Conservation (phyloP, 192 early-diverging fungal genomes). For the Geranomyces variabilis region DNA sequence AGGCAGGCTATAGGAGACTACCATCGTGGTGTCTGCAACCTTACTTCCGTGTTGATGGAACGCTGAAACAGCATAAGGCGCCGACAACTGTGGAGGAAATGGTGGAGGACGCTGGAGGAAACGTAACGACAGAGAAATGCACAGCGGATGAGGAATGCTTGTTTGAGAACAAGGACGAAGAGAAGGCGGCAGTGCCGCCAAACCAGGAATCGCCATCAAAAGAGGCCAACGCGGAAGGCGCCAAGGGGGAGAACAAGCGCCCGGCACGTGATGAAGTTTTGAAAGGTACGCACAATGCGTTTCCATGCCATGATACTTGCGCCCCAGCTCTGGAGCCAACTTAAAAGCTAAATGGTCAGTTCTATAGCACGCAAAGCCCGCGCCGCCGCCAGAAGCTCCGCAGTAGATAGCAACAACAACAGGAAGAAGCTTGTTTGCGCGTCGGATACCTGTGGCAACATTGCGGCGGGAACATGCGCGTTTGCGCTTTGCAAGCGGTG, state of each 20-base stretch:
- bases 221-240: neutral
- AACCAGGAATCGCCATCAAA: neutral
- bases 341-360: neutral
- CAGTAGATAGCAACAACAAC: neutral
- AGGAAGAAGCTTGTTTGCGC: conserved; percentile 22
- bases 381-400: too few relatives aligned
- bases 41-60: conserved; percentile 54
- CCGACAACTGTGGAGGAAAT: neutral
- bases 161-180: neutral
- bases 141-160: conserved; percentile 3
- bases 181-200: neutral
- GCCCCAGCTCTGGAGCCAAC: neutral
- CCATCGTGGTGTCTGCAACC: conserved; percentile 75
- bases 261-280: neutral
- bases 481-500: conserved; percentile 39
- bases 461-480: conserved; percentile 41
- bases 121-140: neutral
- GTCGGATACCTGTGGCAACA: conserved; percentile 41
- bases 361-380: neutral
- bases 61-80: conserved; percentile 2
- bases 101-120: neutral
- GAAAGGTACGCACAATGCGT: neutral
- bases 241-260: neutral
- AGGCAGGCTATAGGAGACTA: conserved; percentile 58
- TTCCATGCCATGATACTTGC: neutral